A percentile compares a stretch with the other conserved stretches of the same genome.
Conservation (phyloP, 1,284 basidiomycete genomes). For the Trichosporon faecale region DNA sequence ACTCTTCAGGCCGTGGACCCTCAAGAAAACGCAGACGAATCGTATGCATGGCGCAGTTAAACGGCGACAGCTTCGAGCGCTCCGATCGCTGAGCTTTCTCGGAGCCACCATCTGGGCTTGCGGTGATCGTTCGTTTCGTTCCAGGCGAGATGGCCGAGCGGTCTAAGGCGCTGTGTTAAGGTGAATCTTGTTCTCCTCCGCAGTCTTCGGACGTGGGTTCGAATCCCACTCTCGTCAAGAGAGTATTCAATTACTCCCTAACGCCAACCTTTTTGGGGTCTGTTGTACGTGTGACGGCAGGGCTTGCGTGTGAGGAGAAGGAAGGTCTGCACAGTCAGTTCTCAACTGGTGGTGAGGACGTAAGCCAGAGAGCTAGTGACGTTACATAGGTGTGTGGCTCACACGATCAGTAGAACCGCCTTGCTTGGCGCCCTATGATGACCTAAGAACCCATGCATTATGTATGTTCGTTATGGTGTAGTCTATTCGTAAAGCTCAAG, state of each 20-base stretch:
- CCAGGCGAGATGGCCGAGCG: slow-evolving; percentile 21
- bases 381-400: too few relatives aligned
- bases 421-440: background rate
- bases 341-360: too few relatives aligned
- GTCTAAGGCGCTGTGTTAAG: slow-evolving; percentile 27
- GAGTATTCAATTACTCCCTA: slow-evolving; percentile 18
- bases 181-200: slow-evolving; percentile 13
- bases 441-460: slow-evolving; percentile 7
- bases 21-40: too few relatives aligned
- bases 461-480: slow-evolving; percentile 2
- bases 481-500: background rate
- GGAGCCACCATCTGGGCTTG: too few relatives aligned
- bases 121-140: background rate
- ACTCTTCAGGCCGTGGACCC: background rate
- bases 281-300: background rate
- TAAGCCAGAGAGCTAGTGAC: too few relatives aligned
- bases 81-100: background rate
- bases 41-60: too few relatives aligned
- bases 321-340: too few relatives aligned
- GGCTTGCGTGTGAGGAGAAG: too few relatives aligned
- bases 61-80: too few relatives aligned
- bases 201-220: slow-evolving; percentile 50
- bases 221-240: slow-evolving; percentile 41
- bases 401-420: too few relatives aligned
- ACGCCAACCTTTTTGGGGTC: background rate